Evolutionary conservation across 148 eudicot species (phyloP).

Genomic region (Vaccinium vitisidaea): DNA sequence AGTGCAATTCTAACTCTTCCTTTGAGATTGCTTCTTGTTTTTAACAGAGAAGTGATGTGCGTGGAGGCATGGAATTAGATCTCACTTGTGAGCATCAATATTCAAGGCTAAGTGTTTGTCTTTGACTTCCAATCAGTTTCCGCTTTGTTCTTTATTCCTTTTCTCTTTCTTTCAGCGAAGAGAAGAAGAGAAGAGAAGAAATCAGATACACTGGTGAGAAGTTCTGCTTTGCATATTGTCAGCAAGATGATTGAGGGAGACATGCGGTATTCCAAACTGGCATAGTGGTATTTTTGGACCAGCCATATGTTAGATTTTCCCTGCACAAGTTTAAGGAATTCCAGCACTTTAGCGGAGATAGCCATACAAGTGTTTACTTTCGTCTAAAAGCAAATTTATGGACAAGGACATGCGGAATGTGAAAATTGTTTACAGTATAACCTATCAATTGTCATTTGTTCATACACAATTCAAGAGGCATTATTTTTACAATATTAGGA

Average conservation of each 20-base stretch:
- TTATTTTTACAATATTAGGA: background rate
- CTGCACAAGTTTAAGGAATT: constrained; percentile 6
- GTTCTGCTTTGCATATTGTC: background rate
- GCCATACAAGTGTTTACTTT: background rate
- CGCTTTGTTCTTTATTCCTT: background rate
- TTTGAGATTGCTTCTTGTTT: background rate
- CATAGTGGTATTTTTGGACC: background rate
- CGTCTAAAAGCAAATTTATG: background rate
- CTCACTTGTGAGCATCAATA: background rate
- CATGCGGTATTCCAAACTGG: background rate
- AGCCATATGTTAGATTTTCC: background rate
- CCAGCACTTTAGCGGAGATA: constrained; percentile 5
- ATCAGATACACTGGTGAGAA: background rate
- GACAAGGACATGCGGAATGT: background rate
- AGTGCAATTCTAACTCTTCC: background rate
- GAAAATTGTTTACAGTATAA: background rate
- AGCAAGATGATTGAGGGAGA: background rate
- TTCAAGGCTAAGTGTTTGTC: constrained; percentile 8
- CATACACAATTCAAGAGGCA: background rate
- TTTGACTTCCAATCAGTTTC: constrained; percentile 3
- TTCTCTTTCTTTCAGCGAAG: background rate
- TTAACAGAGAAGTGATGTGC: background rate
- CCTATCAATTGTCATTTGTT: background rate
- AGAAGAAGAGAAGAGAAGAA: background rate
- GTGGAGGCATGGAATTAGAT: background rate